phyloP scores from a whole-genome alignment of 2,329 filamentous ascomycete species.

The Arthrobotrys iridis region DNA sequence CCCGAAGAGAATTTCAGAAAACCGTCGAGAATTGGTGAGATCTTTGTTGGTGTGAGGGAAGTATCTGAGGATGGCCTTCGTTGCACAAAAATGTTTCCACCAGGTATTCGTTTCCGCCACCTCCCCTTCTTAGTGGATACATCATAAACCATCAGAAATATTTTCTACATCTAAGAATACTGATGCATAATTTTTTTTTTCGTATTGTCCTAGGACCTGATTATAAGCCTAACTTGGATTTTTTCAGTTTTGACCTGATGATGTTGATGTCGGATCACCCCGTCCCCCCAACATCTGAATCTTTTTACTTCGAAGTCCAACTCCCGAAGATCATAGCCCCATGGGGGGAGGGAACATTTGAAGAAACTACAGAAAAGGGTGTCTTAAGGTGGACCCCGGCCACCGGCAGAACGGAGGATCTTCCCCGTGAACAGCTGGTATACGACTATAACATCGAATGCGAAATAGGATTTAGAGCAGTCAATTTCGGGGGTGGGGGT shows the following conservation, averaged over 20 bases:
- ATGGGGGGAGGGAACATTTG: neutral
- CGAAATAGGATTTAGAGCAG: neutral
- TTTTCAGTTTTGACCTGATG: neutral
- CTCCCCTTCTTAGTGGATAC: too few relatives aligned
- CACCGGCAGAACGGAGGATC: too few relatives aligned
- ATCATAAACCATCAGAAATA: too few relatives aligned
- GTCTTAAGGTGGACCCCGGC: too few relatives aligned
- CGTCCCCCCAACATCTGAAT: neutral
- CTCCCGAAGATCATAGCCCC: neutral
- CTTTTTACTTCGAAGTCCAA: constrained; percentile 17
- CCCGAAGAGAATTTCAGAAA: neutral
- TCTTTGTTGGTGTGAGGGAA: neutral
- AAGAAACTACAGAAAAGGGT: neutral
- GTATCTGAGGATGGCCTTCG: constrained; percentile 4
- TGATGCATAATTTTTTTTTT: too few relatives aligned
- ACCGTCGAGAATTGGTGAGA: neutral
- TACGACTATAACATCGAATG: neutral
- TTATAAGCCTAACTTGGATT: too few relatives aligned
- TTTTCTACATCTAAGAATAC: too few relatives aligned
- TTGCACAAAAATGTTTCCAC: too few relatives aligned
- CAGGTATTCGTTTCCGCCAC: too few relatives aligned
- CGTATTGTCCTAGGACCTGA: too few relatives aligned
- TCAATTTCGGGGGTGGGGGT: neutral
- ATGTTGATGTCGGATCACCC: constrained; percentile 20
- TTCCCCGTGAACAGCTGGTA: too few relatives aligned